These are phyloP conservation scores for Lasiosphaeria ovina DNA, from an alignment of 495 filamentous ascomycete species.

Conservation along the genomic window DNA sequence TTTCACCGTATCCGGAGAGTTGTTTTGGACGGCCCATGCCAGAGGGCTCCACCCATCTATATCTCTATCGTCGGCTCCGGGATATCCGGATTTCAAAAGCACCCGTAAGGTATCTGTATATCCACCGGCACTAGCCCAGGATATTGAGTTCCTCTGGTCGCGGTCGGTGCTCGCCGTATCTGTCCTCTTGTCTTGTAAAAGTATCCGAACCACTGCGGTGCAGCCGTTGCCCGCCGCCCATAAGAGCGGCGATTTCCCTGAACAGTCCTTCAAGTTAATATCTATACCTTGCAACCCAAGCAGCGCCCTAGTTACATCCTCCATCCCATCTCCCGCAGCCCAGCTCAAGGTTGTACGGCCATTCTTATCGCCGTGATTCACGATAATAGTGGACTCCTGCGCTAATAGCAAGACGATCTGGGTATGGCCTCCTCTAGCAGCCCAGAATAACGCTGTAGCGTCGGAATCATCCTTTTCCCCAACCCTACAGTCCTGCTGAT, in stretches of 20 bases:
- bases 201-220: not conserved
- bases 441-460: slow-evolving; percentile 23
- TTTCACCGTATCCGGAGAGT: not conserved
- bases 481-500: not conserved
- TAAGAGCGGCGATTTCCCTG: not conserved
- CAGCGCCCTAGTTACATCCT: slow-evolving; percentile 12
- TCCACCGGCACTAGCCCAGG: not conserved
- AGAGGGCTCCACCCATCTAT: too few species aligned
- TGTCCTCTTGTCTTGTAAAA: not conserved
- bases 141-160: not conserved
- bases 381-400: not conserved
- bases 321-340: slow-evolving; percentile 20
- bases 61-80: not conserved
- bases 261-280: not conserved
- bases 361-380: slow-evolving; percentile 20
- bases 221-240: not conserved
- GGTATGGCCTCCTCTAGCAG: slow-evolving; percentile 11
- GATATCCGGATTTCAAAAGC: not conserved
- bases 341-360: slow-evolving; percentile 26
- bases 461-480: slow-evolving; percentile 9
- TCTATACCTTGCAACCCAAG: not conserved
- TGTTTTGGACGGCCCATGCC: not conserved
- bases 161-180: not conserved
- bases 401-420: slow-evolving; percentile 6
- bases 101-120: not conserved